Evolutionary conservation across 2,329 filamentous ascomycete species (phyloP).

Genomic region (Epichloe amarillans): DNA sequence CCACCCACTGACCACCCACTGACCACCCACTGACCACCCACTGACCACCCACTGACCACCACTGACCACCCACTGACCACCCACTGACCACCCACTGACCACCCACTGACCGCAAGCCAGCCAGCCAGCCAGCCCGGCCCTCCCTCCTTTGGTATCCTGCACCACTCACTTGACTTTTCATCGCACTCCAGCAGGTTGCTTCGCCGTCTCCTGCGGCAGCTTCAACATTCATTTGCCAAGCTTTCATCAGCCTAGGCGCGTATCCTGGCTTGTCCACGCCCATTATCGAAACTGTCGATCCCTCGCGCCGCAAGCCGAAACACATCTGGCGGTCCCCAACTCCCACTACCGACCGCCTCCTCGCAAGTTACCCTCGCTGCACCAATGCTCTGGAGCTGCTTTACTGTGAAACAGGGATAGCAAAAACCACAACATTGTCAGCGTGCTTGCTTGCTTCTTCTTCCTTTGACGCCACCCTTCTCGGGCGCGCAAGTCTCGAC

Average conservation of each 20-base stretch:
- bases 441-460: neutral
- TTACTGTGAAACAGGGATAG: neutral
- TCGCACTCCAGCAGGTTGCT: neutral
- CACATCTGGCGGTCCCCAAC: neutral
- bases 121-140: neutral
- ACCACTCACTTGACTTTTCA: neutral
- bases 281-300: neutral
- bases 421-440: neutral
- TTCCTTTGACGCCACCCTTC: neutral
- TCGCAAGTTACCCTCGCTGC: neutral
- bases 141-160: neutral
- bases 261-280: neutral
- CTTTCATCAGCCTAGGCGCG: neutral
- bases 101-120: too few species aligned
- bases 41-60: too few species aligned
- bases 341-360: neutral
- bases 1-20: too few species aligned
- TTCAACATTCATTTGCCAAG: neutral
- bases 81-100: too few species aligned
- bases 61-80: too few species aligned
- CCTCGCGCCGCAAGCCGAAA: slow-evolving; percentile 1
- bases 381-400: neutral
- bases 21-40: too few species aligned
- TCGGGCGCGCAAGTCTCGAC: neutral
- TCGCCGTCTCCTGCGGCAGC: neutral